phyloP scores from a whole-genome alignment of 768 basidiomycete species.

The Leccinum uliginosum region DNA sequence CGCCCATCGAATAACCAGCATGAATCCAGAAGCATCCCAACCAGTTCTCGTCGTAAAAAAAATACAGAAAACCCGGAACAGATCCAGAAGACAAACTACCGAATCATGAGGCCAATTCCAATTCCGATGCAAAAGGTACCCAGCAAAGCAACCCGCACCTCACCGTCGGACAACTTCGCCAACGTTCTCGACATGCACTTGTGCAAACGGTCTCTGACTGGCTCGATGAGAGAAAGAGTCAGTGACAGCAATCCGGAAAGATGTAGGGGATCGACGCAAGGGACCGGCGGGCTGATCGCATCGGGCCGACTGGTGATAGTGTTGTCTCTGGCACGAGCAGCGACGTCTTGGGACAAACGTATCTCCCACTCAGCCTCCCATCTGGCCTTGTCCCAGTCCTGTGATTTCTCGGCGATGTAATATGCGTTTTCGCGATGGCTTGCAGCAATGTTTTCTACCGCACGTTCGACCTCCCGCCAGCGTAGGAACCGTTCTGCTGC shows the following conservation, averaged over 20 bases:
- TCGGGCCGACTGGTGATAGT: conserved; percentile 21
- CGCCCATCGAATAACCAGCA: neutral
- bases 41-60: neutral
- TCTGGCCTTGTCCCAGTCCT: conserved; percentile 53
- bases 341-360: conserved; percentile 58
- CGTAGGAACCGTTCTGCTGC: conserved; percentile 66
- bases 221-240: conserved; percentile 56
- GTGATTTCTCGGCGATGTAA: conserved; percentile 18
- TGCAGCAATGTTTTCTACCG: conserved; percentile 41
- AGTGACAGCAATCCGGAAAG: conserved; percentile 59
- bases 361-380: conserved; percentile 69
- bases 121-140: conserved; percentile 44
- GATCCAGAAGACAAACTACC: conserved; percentile 13
- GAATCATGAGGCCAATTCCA: conserved; percentile 38
- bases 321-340: conserved; percentile 42
- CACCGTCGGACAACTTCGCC: conserved; percentile 23
- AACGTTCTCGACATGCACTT: conserved; percentile 21
- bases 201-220: conserved; percentile 31
- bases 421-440: conserved; percentile 24
- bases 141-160: conserved; percentile 33
- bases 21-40: neutral
- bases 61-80: neutral
- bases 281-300: conserved; percentile 12
- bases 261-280: conserved; percentile 61
- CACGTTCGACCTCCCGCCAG: conserved; percentile 67